Evolutionary conservation across 768 basidiomycete genomes (phyloP).

Genomic region (Boletus pseudo-olivaceus): DNA sequence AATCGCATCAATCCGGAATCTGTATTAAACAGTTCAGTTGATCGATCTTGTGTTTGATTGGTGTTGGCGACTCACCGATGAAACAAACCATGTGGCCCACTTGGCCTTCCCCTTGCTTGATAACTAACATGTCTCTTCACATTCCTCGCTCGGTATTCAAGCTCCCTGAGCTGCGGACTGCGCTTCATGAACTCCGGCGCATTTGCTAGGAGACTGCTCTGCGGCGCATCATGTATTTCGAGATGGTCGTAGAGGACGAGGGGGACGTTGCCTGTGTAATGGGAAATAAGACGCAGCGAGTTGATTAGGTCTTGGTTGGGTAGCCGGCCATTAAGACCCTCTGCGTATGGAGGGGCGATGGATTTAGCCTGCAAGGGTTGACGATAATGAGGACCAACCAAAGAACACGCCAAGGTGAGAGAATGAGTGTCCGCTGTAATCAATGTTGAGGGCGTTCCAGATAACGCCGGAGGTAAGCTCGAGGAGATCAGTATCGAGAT

Average conservation of each 20-base stretch:
- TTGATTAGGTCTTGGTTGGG: slow-evolving; percentile 96
- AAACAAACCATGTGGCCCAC: slow-evolving; percentile 87
- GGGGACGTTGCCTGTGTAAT: slow-evolving; percentile 71
- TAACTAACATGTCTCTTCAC: slow-evolving; percentile 67
- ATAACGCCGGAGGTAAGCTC: slow-evolving; percentile 77
- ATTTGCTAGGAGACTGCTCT: slow-evolving; percentile 38
- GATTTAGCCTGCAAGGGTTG: slow-evolving; percentile 1
- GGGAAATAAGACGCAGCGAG: slow-evolving; percentile 68
- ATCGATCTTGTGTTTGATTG: background rate
- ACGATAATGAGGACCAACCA: slow-evolving; percentile 49
- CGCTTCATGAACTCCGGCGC: slow-evolving; percentile 44
- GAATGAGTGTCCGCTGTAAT: slow-evolving; percentile 96
- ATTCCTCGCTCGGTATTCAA: slow-evolving; percentile 60
- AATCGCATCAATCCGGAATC: slow-evolving; percentile 92
- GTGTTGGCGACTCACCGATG: slow-evolving; percentile 58
- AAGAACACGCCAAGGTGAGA: slow-evolving; percentile 94
- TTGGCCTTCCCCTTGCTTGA: slow-evolving; percentile 75
- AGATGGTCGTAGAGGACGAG: slow-evolving; percentile 79
- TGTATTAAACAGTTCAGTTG: slow-evolving; percentile 27
- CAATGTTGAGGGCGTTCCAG: slow-evolving; percentile 93
- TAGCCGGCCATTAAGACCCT: slow-evolving; percentile 91
- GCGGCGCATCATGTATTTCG: slow-evolving; percentile 43
- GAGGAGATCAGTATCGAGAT: slow-evolving; percentile 62
- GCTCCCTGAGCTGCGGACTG: slow-evolving; percentile 44
- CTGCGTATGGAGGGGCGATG: slow-evolving; percentile 38